Conservation (phyloP, 352 stramenopile species). For the Phytophthora aleatoria region DNA sequence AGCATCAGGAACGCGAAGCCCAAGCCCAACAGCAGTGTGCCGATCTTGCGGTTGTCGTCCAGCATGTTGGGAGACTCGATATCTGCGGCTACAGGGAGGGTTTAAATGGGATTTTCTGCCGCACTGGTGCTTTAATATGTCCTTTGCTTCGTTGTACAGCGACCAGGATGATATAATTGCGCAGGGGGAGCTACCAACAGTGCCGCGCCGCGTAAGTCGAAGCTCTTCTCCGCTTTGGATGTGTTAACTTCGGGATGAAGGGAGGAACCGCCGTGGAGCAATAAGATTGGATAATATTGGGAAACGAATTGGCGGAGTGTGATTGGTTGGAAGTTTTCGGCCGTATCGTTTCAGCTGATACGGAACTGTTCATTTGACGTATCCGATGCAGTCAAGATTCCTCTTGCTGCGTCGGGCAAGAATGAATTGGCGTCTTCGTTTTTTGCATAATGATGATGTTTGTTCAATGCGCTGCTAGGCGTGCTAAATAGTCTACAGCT, state of each 20-base stretch:
- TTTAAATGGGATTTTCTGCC: not conserved
- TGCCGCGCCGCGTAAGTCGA: slow-evolving; percentile 8
- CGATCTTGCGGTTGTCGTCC: slow-evolving; percentile 97
- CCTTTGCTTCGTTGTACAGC: not conserved
- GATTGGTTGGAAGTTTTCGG: slow-evolving; percentile 9
- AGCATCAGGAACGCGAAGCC: slow-evolving; percentile 94
- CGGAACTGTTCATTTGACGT: not conserved
- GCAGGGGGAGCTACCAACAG: slow-evolving; percentile 1
- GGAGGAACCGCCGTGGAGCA: slow-evolving; percentile 26
- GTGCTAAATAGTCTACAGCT: slow-evolving; percentile 62
- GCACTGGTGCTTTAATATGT: not conserved
- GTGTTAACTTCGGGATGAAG: slow-evolving; percentile 16
- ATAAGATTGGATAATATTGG: slow-evolving; percentile 38
- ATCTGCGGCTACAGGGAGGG: slow-evolving; percentile 1
- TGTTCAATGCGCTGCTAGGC: slow-evolving; percentile 37
- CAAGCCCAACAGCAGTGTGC: slow-evolving; percentile 91
- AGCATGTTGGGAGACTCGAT: slow-evolving; percentile 44
- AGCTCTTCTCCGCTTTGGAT: not conserved
- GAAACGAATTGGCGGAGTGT: not conserved
- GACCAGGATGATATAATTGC: not conserved
- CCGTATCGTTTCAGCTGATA: not conserved
- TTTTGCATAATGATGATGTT: slow-evolving; percentile 30
- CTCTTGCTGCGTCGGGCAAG: not conserved
- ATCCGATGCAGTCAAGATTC: not conserved
- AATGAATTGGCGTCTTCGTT: not conserved